These are phyloP conservation scores for Effrenium voratum DNA, from an alignment of 73 alveolate species.

Conservation along the genomic window DNA sequence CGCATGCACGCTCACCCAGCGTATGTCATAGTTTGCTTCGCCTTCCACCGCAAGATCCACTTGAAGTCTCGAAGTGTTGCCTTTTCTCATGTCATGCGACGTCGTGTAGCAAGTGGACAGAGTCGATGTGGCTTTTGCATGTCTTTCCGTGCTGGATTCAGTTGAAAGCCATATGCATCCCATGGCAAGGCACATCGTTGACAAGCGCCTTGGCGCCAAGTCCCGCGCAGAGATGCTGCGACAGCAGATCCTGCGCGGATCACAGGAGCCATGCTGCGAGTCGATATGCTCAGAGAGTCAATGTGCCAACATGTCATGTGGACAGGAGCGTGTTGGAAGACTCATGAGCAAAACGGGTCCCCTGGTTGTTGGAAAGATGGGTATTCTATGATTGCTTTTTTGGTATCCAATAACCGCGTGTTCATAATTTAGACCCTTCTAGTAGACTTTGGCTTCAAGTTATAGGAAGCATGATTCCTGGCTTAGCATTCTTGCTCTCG, in stretches of 20 bases:
- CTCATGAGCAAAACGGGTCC: not conserved
- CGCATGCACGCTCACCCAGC: too few relatives aligned
- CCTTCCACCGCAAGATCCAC: too few relatives aligned
- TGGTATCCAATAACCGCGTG: not conserved
- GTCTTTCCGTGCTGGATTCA: too few relatives aligned
- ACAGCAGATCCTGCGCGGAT: constrained; percentile 68
- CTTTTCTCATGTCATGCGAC: too few relatives aligned
- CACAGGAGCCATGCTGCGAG: not conserved
- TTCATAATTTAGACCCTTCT: not conserved
- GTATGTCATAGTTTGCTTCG: too few relatives aligned
- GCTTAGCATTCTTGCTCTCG: too few relatives aligned
- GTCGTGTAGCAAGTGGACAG: too few relatives aligned
- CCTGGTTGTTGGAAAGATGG: not conserved
- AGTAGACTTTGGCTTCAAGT: not conserved
- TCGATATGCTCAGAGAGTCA: not conserved
- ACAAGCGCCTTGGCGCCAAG: constrained; percentile 76
- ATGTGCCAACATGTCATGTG: not conserved
- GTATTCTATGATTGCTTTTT: not conserved
- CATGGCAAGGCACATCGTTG: constrained; percentile 30
- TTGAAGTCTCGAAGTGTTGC: too few relatives aligned
- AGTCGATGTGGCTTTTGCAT: too few relatives aligned
- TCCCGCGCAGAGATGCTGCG: constrained; percentile 66
- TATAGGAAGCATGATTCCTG: too few relatives aligned
- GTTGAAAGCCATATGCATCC: too few relatives aligned
- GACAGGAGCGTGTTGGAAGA: not conserved